Percentiles rank a stretch among this genome's conserved stretches.
Conservation (phyloP, 1,139 yeast species). For the Protomyces macrosporus region DNA sequence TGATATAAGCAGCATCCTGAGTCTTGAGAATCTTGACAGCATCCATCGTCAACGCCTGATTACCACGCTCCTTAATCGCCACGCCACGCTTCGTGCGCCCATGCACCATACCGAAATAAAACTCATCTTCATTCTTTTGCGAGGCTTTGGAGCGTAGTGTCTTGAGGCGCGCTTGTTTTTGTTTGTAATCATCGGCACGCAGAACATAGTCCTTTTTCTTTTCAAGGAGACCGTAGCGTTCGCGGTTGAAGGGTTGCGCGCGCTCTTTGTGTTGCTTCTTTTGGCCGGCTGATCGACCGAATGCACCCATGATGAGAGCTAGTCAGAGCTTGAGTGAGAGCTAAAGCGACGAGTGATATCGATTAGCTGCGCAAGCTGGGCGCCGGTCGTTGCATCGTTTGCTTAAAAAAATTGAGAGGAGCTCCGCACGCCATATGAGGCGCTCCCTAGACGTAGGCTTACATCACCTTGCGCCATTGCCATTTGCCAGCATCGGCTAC, state of each 20-base stretch:
- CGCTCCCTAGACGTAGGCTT: background rate
- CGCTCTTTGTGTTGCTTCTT: constrained; percentile 64
- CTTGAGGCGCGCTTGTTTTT: constrained; percentile 78
- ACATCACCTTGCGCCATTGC: background rate
- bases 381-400: no score
- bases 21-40: constrained; percentile 79
- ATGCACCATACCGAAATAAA: constrained; percentile 84
- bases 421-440: background rate
- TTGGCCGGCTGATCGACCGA: constrained; percentile 23
- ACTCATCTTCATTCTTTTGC: constrained; percentile 83
- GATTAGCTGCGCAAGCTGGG: no score
- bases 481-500: no score
- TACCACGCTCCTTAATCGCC: constrained; percentile 53
- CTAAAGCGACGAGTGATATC: no score
- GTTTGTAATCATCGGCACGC: constrained; percentile 83
- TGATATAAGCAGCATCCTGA: constrained; percentile 81
- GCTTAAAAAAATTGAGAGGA: background rate
- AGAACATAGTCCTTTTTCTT: constrained; percentile 89
- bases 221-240: constrained; percentile 75
- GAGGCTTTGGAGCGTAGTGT: constrained; percentile 66
- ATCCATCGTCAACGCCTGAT: constrained; percentile 49
- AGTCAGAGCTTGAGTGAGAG: no score
- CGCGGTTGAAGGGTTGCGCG: constrained; percentile 71
- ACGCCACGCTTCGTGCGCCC: constrained; percentile 68
- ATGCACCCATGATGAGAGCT: constrained; percentile 7